A percentile compares a stretch with the other conserved stretches of the same genome.
These are phyloP conservation scores for Mycosarcoma maydis DNA, from an alignment of 1,284 basidiomycete genomes.

Conservation along the genomic window DNA sequence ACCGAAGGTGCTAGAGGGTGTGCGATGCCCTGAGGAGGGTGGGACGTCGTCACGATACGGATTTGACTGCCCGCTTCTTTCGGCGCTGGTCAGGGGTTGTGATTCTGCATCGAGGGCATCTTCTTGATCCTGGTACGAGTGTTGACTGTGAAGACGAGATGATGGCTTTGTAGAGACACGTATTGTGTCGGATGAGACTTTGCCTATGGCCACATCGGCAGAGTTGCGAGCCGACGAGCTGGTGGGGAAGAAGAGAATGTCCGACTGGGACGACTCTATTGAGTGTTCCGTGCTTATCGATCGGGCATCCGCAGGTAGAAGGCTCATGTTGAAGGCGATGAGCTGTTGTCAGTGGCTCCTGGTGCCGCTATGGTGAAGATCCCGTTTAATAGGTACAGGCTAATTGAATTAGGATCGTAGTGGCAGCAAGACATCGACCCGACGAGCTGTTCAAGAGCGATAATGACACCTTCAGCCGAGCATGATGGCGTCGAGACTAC, in stretches of 20 bases:
- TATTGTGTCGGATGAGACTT: conserved; percentile 40
- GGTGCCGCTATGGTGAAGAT: too few species aligned
- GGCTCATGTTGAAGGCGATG: conserved; percentile 12
- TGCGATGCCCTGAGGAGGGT: conserved; percentile 15
- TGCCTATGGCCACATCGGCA: conserved; percentile 7
- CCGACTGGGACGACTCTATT: conserved; percentile 27
- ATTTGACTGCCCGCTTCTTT: conserved; percentile 7
- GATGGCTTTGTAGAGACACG: conserved; percentile 7
- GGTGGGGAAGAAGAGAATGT: conserved; percentile 45
- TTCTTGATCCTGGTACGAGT: conserved; percentile 9
- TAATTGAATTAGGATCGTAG: neutral
- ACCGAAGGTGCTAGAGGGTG: conserved; percentile 25
- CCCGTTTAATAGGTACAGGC: too few species aligned
- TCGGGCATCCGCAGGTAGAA: conserved; percentile 11
- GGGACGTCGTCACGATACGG: conserved; percentile 23
- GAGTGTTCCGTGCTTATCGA: conserved; percentile 28
- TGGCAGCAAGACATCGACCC: neutral
- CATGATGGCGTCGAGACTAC: conserved; percentile 3
- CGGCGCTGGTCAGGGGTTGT: conserved; percentile 19
- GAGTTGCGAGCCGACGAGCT: conserved; percentile 34
- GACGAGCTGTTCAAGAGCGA: neutral
- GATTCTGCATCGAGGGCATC: conserved; percentile 18
- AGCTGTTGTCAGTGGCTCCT: neutral
- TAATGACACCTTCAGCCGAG: neutral
- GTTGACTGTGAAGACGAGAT: conserved; percentile 3